Evolutionary conservation across 768 basidiomycete species (phyloP), one percentile per base, ranked within the genome.

Genomic region (Lentinula aciculospora): DNA sequence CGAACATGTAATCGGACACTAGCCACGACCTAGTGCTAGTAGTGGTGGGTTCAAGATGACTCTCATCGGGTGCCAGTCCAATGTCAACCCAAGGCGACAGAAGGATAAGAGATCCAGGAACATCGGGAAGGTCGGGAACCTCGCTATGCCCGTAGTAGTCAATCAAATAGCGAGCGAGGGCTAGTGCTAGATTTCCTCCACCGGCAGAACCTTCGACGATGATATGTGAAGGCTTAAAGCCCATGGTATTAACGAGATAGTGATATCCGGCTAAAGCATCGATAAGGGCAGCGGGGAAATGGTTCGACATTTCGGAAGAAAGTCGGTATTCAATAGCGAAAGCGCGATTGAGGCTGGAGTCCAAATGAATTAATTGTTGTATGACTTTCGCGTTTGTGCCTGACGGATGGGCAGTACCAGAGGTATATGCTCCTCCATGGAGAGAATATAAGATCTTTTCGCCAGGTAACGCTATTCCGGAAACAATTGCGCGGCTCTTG

Each of bases 241-340:
- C 81, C 27, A 85, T 71, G 7, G 65, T 69, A 50, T 79, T 72
- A 34, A 86, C 74, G 19, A 92, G 84, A 67, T 92, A 85, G 46
- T 78, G 69, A 68, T 91, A 94, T 5, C 85, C 89, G 1, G 86
- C 80, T 7, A 92, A 70, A 2, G 82, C 84, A 65, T 93, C 90
- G 12, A 93, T 70, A 0, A 94, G 74, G 19, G 87, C 87, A 0
- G 86, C 75, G 0, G 91, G 91, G 73, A 92, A 93, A 9, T 88
- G 81, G 59, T 84, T 75, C 3, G 70, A 70, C 10, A 73, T 67
- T 28, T 65, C 59, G 7, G 81, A 70, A 40, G 83, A 81, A 44
- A 86, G 78, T 4, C 89, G 85, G 68, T 92, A 94, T 69, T 92
- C 91, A 46, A 89, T 63, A 10, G 80, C 78, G 63, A 89, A 79